Evolutionary conservation across 2,329 filamentous ascomycete genomes (phyloP).

Genomic region (Teratosphaeria nubilosa): DNA sequence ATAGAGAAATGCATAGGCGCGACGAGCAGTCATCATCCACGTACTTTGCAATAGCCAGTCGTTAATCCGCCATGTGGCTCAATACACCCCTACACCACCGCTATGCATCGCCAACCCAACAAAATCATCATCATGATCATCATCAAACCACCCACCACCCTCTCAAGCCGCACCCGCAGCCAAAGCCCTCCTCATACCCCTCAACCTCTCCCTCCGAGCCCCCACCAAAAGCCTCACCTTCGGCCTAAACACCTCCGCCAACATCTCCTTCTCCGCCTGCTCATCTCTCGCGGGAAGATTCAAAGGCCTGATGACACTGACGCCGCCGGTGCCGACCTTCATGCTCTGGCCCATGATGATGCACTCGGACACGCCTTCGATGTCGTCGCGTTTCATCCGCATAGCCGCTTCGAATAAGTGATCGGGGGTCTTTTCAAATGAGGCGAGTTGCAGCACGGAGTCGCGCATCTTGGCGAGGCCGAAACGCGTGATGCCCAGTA

Average conservation of each 20-base stretch:
- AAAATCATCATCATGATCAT: neutral
- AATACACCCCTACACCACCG: no score
- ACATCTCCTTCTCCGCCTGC: constrained; percentile 24
- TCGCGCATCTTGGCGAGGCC: constrained; percentile 95
- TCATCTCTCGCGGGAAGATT: constrained; percentile 48
- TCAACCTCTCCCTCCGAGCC: constrained; percentile 5
- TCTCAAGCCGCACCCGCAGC: constrained; percentile 2
- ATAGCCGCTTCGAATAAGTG: constrained; percentile 93
- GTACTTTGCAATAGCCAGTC: no score
- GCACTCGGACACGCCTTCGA: constrained; percentile 89
- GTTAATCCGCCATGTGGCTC: no score
- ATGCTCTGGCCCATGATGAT: constrained; percentile 98
- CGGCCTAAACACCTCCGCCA: constrained; percentile 3
- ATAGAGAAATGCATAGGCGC: no score
- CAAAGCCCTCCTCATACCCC: constrained; percentile 3
- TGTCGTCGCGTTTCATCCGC: constrained; percentile 80
- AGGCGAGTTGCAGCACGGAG: constrained; percentile 83
- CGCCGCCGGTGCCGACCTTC: constrained; percentile 79
- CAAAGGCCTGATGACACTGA: constrained; percentile 74
- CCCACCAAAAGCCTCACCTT: neutral
- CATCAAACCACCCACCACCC: neutral
- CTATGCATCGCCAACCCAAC: no score
- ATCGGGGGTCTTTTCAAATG: constrained; percentile 96
- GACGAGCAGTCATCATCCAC: no score
- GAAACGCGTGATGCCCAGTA: constrained; percentile 92